Evolutionary conservation across 73 alveolate genomes (phyloP), one percentile per base, ranked within the genome.

Genomic region (Urostyla sp.): DNA sequence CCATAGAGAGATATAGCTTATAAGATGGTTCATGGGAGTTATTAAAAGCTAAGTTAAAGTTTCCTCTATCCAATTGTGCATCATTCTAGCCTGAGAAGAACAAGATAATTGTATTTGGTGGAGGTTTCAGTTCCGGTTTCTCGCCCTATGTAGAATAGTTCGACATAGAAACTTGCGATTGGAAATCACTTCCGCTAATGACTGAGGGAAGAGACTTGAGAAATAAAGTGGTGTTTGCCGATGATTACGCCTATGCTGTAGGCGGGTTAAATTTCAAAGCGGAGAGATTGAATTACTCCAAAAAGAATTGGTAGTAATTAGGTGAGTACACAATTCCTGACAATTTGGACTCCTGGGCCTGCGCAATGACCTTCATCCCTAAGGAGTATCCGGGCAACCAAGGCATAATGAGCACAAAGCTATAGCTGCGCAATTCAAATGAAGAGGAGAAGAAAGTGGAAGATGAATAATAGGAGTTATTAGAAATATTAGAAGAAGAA

Each of bases 131-230:
- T 53, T 81, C 94, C 16, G 98, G 98, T 32, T 92, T 92, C 60
- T 84, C 94, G 30, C 87, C 77, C 11, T 84, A 88, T 63, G 94
- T 92, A 5, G 94, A 92, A 54, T 69, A 75, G 84, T 63, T 90
- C 31, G 95, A 92, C 74, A 78, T 90, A 0, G 89, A 90, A 0
- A 86, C 74, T 5, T 72, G 74, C 23, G 57, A 67, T 40, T 80
- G 95, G 91, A 84, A 57, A 52, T 46, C 87, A 1, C 49, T 92
- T 1, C 90, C 96, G 0, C 67, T 67, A 18, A 92, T 92, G 98
- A 89, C 80, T 72, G 98, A 92, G 72, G 98, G 98, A 20, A 92
- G 98, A 67, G 98, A 92, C 52, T 48, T 92, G 38, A 92, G 98
- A 58, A 92, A 92, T 67, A 92, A 92, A 63, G 89, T 92, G 3